Conservation (phyloP, 805 yeast species). For the Candida incommunis region DNA sequence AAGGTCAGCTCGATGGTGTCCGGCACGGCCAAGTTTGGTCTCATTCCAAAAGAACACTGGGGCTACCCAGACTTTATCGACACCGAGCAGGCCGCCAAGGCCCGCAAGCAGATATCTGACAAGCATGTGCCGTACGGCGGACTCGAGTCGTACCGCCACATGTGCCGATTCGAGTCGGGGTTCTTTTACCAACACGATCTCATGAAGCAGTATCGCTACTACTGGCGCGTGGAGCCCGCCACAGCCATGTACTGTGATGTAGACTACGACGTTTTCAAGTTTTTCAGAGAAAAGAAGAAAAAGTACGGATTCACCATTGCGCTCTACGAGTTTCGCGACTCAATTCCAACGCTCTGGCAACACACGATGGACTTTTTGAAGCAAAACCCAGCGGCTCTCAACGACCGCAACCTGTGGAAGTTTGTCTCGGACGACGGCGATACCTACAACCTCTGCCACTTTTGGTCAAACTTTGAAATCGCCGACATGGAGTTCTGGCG, state of each 20-base stretch:
- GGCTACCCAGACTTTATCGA: slow-evolving; percentile 53
- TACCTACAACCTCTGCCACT: slow-evolving; percentile 70
- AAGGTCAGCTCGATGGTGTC: slow-evolving; percentile 37
- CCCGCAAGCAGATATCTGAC: slow-evolving; percentile 31
- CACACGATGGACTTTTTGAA: slow-evolving; percentile 33
- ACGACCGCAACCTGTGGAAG: slow-evolving; percentile 41
- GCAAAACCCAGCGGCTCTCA: slow-evolving; percentile 34
- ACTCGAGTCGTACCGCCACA: slow-evolving; percentile 50
- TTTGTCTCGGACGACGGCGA: slow-evolving; percentile 45
- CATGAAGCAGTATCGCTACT: slow-evolving; percentile 46
- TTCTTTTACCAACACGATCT: slow-evolving; percentile 51
- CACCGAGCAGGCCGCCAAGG: slow-evolving; percentile 30
- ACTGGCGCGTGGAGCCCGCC: slow-evolving; percentile 71
- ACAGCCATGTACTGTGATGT: slow-evolving; percentile 47
- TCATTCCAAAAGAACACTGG: slow-evolving; percentile 54
- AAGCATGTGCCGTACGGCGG: slow-evolving; percentile 42
- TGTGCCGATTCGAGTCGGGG: slow-evolving; percentile 74
- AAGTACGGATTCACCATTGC: slow-evolving; percentile 56
- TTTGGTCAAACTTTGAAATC: slow-evolving; percentile 85
- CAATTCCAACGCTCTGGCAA: slow-evolving; percentile 54
- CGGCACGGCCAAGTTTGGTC: slow-evolving; percentile 50
- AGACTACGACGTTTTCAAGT: slow-evolving; percentile 46
- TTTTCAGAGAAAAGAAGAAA: slow-evolving; percentile 40
- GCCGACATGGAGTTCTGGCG: slow-evolving; percentile 67
- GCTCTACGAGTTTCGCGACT: slow-evolving; percentile 44